phyloP scores from a whole-genome alignment of 1,284 basidiomycete genomes.

The Inonotus hispidus region DNA sequence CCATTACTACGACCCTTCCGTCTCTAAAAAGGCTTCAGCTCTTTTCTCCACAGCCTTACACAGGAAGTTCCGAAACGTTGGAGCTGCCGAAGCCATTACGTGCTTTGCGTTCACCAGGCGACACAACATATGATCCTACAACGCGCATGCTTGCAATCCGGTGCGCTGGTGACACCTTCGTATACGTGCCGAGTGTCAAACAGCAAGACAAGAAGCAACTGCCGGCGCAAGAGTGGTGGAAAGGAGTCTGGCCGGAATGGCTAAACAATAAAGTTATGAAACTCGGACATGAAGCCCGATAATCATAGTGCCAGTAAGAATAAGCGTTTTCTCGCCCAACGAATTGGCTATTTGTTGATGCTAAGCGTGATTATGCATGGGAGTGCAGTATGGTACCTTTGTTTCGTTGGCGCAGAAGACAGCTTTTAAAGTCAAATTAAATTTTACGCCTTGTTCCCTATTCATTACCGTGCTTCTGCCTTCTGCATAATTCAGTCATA shows the following conservation, averaged over 20 bases:
- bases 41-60: constrained; percentile 31
- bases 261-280: constrained; percentile 9
- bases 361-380: background rate
- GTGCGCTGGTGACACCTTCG: constrained; percentile 42
- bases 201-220: constrained; percentile 52
- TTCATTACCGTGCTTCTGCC: background rate
- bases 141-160: constrained; percentile 39
- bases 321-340: background rate
- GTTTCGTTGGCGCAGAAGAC: too few relatives aligned
- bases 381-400: background rate
- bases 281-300: constrained; percentile 3
- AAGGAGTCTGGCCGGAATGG: constrained; percentile 35
- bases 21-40: constrained; percentile 44
- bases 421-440: background rate
- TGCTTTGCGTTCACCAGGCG: constrained; percentile 34
- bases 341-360: background rate
- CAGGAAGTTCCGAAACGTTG: constrained; percentile 1
- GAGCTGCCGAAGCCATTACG: constrained; percentile 19
- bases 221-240: constrained; percentile 52
- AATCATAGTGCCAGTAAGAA: background rate
- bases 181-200: constrained; percentile 51
- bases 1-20: constrained; percentile 40
- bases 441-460: background rate
- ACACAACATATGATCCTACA: constrained; percentile 36
- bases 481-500: background rate